A percentile compares a stretch with the other conserved stretches of the same genome.
These are phyloP conservation scores for Cytospora piceicola DNA, from an alignment of 2,329 filamentous ascomycete genomes.

Conservation along the genomic window DNA sequence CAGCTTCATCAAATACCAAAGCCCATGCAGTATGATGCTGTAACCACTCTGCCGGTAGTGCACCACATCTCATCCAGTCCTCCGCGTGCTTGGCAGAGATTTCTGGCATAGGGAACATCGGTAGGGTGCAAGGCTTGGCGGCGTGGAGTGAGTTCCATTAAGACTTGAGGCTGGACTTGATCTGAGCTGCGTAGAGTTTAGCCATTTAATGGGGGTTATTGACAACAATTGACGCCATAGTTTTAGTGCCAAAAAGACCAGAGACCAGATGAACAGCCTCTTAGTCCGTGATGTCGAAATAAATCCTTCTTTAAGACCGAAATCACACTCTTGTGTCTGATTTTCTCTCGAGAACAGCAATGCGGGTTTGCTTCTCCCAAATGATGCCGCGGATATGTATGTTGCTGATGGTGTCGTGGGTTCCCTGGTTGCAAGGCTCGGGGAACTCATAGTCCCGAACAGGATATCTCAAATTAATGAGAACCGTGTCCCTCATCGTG, in stretches of 20 bases:
- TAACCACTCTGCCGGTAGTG: no score
- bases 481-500: not conserved
- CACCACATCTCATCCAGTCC: no score
- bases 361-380: not conserved
- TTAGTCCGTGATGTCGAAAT: not conserved
- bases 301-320: not conserved
- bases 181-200: not conserved
- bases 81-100: not conserved
- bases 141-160: not conserved
- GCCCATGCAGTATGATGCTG: no score
- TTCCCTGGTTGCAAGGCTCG: no score
- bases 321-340: not conserved
- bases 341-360: not conserved
- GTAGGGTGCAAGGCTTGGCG: no score
- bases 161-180: not conserved
- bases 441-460: not conserved
- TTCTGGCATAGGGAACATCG: not conserved
- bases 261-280: not conserved
- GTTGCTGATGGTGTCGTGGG: no score
- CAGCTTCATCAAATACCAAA: not conserved
- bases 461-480: not conserved
- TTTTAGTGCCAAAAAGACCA: not conserved
- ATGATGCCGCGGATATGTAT: not conserved
- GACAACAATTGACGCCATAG: not conserved
- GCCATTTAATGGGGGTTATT: slow-evolving; percentile 1